Evolutionary conservation across 306 rosid species (phyloP).

Genomic region (Urtica urens): DNA sequence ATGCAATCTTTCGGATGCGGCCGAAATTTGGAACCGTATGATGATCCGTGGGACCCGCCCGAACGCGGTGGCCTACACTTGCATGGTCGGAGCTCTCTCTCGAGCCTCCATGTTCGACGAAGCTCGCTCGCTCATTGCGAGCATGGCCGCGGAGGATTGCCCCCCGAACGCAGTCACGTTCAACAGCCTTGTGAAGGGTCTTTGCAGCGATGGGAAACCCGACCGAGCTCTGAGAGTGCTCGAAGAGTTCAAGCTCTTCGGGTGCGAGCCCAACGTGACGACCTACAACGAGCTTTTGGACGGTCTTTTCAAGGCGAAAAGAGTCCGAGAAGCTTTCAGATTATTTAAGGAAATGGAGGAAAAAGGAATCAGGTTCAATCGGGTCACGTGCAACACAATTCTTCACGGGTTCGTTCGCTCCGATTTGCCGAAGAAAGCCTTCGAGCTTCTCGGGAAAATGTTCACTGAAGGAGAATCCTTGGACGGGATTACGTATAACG

Average conservation of each 20-base stretch:
- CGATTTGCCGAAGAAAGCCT: constrained; percentile 43
- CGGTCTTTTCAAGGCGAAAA: constrained; percentile 47
- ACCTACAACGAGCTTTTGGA: constrained; percentile 70
- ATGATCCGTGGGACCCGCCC: constrained; percentile 53
- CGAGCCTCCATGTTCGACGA: constrained; percentile 44
- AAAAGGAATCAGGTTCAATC: constrained; percentile 30
- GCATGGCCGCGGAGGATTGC: constrained; percentile 55
- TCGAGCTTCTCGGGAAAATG: constrained; percentile 62
- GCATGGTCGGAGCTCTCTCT: constrained; percentile 79
- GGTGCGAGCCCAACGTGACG: constrained; percentile 58
- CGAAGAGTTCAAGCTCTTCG: constrained; percentile 44
- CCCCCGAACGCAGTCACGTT: constrained; percentile 63
- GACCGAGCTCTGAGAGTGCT: constrained; percentile 51
- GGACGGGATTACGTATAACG: constrained; percentile 49
- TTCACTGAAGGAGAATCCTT: constrained; percentile 43
- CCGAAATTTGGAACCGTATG: constrained; percentile 73
- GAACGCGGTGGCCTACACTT: constrained; percentile 64
- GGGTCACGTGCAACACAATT: constrained; percentile 61
- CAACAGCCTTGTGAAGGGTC: constrained; percentile 63
- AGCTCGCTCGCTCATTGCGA: constrained; percentile 48
- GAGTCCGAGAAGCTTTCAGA: constrained; percentile 45
- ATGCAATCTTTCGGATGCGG: constrained; percentile 54
- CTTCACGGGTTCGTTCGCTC: constrained; percentile 52
- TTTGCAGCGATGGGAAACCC: constrained; percentile 46
- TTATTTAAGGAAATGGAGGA: constrained; percentile 52